phyloP scores from a whole-genome alignment of 495 filamentous ascomycete species.

The Penicillium chermesinum region DNA sequence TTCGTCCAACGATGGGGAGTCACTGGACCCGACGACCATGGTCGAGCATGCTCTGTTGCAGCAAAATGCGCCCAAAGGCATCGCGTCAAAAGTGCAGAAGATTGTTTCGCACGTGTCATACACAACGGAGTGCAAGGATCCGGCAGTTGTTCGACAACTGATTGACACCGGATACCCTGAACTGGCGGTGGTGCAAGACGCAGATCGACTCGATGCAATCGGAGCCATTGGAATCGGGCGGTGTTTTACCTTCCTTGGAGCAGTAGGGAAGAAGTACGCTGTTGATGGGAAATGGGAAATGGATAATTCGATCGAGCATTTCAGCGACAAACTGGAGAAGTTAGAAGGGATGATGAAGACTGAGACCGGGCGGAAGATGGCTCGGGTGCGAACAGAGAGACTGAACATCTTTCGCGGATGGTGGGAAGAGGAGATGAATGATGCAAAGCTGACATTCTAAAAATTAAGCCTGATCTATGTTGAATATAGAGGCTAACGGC shows the following conservation, averaged over 20 bases:
- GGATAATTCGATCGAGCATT: slow-evolving; percentile 63
- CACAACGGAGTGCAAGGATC: slow-evolving; percentile 62
- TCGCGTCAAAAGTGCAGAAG: slow-evolving; percentile 60
- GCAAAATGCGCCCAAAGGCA: slow-evolving; percentile 44
- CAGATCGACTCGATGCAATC: slow-evolving; percentile 83
- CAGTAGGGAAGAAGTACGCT: slow-evolving; percentile 40
- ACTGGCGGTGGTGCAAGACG: slow-evolving; percentile 82
- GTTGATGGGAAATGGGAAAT: slow-evolving; percentile 44
- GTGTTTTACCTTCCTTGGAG: slow-evolving; percentile 71
- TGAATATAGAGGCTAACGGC: background rate
- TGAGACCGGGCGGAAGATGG: slow-evolving; percentile 59
- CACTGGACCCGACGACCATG: slow-evolving; percentile 43
- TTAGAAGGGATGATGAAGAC: slow-evolving; percentile 85
- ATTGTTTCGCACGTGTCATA: slow-evolving; percentile 74
- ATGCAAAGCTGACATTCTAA: slow-evolving; percentile 1
- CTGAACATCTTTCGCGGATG: slow-evolving; percentile 59
- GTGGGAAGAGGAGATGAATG: slow-evolving; percentile 64
- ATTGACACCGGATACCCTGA: slow-evolving; percentile 58
- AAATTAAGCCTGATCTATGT: no score
- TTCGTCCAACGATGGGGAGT: slow-evolving; percentile 1
- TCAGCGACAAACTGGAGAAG: slow-evolving; percentile 71
- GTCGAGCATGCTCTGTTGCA: slow-evolving; percentile 55
- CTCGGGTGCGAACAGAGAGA: slow-evolving; percentile 57
- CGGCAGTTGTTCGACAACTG: slow-evolving; percentile 43
- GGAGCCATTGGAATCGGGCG: slow-evolving; percentile 79